phyloP scores from a whole-genome alignment of 2,329 filamentous ascomycete species.

The Lachnum nothofagi region DNA sequence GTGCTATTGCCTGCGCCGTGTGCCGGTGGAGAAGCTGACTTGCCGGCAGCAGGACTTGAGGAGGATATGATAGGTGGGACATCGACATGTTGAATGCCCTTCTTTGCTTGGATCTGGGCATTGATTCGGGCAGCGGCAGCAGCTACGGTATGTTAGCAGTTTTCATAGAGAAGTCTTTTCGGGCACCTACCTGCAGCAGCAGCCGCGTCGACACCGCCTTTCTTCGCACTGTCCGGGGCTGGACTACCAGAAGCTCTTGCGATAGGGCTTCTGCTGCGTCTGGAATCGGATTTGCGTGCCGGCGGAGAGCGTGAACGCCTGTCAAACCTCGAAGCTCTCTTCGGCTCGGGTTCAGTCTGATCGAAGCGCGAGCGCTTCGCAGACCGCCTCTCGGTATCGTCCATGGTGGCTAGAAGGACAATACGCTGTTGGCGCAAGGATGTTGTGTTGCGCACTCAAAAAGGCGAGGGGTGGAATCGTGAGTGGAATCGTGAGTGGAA shows the following conservation, averaged over 20 bases:
- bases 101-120: conserved; percentile 76
- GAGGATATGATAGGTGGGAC: conserved; percentile 68
- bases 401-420: conserved; percentile 49
- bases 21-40: conserved; percentile 28
- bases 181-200: conserved; percentile 65
- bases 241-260: conserved; percentile 35
- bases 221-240: conserved; percentile 35
- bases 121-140: conserved; percentile 87
- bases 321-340: conserved; percentile 76
- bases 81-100: conserved; percentile 84
- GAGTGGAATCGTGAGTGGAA: too few species aligned
- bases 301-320: conserved; percentile 80
- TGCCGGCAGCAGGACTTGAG: conserved; percentile 22
- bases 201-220: conserved; percentile 58
- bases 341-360: conserved; percentile 77
- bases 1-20: conserved; percentile 38
- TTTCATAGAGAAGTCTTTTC: neutral
- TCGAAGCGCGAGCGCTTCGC: conserved; percentile 90
- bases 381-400: conserved; percentile 67
- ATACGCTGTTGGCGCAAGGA: too few species aligned
- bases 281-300: conserved; percentile 59
- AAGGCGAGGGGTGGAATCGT: neutral
- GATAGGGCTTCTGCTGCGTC: conserved; percentile 77
- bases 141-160: conserved; percentile 44
- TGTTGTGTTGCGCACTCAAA: too few species aligned